Base-by-base conservation (phyloP, 257 asterid genomes). In the Capsicum chinense region DNA sequence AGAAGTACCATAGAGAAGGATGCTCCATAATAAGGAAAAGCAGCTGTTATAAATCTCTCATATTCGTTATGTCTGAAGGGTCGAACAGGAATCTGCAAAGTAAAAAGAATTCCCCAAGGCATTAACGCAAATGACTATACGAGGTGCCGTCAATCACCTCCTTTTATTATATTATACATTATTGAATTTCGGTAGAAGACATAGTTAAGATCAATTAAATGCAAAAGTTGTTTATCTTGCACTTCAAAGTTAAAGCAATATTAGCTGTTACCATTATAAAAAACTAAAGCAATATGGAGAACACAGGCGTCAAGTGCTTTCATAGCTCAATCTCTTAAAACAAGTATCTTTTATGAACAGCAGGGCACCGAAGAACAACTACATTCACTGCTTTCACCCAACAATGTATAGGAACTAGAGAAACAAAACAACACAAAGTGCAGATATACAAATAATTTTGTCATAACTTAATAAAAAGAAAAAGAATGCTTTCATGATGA, bases 1-100 rank as follows among this genome's bases (percentile, higher is more conserved):
- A 64, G 33, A 35, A 42, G 39, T 92, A 95, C 99, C 97, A 91
- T 93, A 15, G 97, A 87, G 87, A 93, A 94, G 58, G 99, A 95
- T 79, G 95, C 93, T 85, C 97, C 98, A 66, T 95, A 94, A 86
- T 95, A 95, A 57, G 99, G 99, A 86, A 84, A 92, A 70, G 99
- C 98, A 79, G 98, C 90, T 63, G 95, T 88, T 83, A 95, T 89
- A 83, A 95, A 95, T 88, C 99, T 91, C 83, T 95, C 99, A 50
- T 95, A 95, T 88, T 95, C 98, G 10, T 94, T 91, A 81, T 95
- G 99, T 69, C 93, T 92, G 93, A 85, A 95, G n/a, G 99, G 99
- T 47, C 98, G 92, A 82, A 95, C 99, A 64, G 99, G 99, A 85
- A 95, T 95, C 99, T 95, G 97, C 89, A 87, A 62, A 62, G 80